phyloP scores from a whole-genome alignment of 805 yeast species.

The Metschnikowia proteae region DNA sequence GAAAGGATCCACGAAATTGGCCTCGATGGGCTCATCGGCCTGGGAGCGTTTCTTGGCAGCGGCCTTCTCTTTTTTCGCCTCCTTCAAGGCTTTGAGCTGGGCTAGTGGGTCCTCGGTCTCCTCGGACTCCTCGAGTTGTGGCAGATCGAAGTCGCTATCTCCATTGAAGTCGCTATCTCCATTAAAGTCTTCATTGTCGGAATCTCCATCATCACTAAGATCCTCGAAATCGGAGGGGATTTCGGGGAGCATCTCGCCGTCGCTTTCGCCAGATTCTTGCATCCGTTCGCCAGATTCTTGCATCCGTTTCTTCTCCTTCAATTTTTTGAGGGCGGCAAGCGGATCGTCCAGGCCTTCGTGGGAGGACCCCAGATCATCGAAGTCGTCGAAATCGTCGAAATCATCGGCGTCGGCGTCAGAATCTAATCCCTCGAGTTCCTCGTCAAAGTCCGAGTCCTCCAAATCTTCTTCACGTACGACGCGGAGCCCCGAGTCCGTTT shows the following conservation, averaged over 20 bases:
- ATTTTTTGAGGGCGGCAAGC: slow-evolving; percentile 21
- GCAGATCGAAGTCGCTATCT: slow-evolving; percentile 12
- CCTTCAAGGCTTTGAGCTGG: slow-evolving; percentile 19
- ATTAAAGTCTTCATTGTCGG: slow-evolving; percentile 13
- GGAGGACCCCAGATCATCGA: slow-evolving; percentile 19
- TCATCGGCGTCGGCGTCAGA: neutral
- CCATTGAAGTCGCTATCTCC: slow-evolving; percentile 9
- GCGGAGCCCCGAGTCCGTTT: slow-evolving; percentile 4
- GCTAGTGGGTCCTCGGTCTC: slow-evolving; percentile 25
- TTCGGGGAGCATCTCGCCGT: neutral
- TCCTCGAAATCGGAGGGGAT: slow-evolving; percentile 1
- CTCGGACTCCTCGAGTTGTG: too few species aligned
- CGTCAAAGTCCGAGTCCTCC: slow-evolving; percentile 16
- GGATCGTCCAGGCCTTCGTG: slow-evolving; percentile 19
- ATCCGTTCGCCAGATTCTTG: neutral
- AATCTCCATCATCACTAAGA: neutral
- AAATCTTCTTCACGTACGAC: slow-evolving; percentile 18
- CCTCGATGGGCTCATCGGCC: slow-evolving; percentile 14
- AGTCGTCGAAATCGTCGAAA: slow-evolving; percentile 20
- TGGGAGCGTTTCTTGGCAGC: neutral
- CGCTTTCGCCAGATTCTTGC: neutral
- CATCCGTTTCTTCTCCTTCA: slow-evolving; percentile 10
- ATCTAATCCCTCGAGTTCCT: neutral
- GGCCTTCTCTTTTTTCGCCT: slow-evolving; percentile 6
- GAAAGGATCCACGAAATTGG: slow-evolving; percentile 17